Base-by-base conservation (phyloP, 805 yeast genomes). In the Starmerella cellae region DNA sequence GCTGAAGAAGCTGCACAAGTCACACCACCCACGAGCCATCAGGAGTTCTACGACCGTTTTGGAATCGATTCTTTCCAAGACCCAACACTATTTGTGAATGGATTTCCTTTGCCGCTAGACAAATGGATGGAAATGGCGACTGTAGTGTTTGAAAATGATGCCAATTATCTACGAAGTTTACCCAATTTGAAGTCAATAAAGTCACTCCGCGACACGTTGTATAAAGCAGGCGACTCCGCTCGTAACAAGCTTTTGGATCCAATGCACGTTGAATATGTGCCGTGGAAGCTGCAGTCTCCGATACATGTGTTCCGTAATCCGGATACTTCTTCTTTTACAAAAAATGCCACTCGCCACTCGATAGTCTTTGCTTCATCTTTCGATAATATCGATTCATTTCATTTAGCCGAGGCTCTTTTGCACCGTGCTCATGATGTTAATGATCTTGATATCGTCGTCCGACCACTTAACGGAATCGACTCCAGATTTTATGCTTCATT, bases 31-130 rank as follows among this genome's bases (percentile, higher is more conserved):
- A 35, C 31, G 6, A 36, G 37, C 23, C 19, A 44, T 5, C 28
- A 20, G 3, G 44, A 49, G 5, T 65, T 68, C 68, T 33, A 45
- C 9, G 41, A 47, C n/a, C 51, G 57, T 4, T 52, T 64, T 35
- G 61, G 59, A 1, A 63, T 75, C 28, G 52, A 53, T 0, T 55
- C 58, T 0, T 63, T 73, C 29, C 52, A 52, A 0, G 58, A 58
- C 1, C 77, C 88, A 0, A 58, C 71, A 0, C 62, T 83, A 3
- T 68, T 84, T 38, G 73, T 75, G 23, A 81, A 88, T 58, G 97
- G 97, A 35, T 47, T 45, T 4, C 32, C 45, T 1, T 23, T 49
- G 3, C 39, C 49, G 2, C 4, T 31, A 10, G 40, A 31, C 18
- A 29, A 27, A n/a, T 59, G 63, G 64, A 44, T 51, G 10, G 51